Conservation (phyloP, 108 stramenopile species). For the Epithemia pelagica region DNA sequence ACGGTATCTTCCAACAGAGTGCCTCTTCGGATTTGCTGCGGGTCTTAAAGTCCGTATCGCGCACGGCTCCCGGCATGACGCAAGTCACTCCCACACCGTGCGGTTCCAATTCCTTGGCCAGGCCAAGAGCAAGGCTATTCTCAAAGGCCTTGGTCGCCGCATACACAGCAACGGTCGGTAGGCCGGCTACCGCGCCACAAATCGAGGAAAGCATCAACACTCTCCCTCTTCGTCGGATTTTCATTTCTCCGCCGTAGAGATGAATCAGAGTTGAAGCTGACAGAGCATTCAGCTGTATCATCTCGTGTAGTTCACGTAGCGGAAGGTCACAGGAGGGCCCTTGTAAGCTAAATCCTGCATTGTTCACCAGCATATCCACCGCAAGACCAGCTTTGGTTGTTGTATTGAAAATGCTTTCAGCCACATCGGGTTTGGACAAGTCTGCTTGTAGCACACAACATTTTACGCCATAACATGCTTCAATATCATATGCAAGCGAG, state of each 20-base stretch:
- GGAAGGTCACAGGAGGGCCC: slow-evolving; percentile 49
- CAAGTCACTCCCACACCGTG: slow-evolving; percentile 85
- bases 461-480: slow-evolving; percentile 70
- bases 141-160: slow-evolving; percentile 79
- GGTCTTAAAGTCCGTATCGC: slow-evolving; percentile 55
- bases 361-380: slow-evolving; percentile 79
- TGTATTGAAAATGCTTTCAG: slow-evolving; percentile 51
- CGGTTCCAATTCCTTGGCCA: slow-evolving; percentile 76
- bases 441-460: slow-evolving; percentile 73
- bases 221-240: slow-evolving; percentile 55
- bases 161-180: slow-evolving; percentile 66
- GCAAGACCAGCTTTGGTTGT: slow-evolving; percentile 54
- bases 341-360: slow-evolving; percentile 64
- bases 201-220: slow-evolving; percentile 78
- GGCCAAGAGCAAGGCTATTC: slow-evolving; percentile 52
- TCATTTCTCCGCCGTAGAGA: slow-evolving; percentile 80
- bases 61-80: slow-evolving; percentile 76
- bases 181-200: slow-evolving; percentile 48
- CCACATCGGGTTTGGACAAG: slow-evolving; percentile 49
- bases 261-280: slow-evolving; percentile 45
- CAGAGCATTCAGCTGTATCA: slow-evolving; percentile 62
- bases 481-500: slow-evolving; percentile 64
- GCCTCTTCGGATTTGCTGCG: slow-evolving; percentile 48
- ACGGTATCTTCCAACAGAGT: slow-evolving; percentile 69
- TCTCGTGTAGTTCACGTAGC: slow-evolving; percentile 28